Evolutionary conservation across 169 alveolate species (phyloP).

Genomic region (Plasmodium coatneyi): DNA sequence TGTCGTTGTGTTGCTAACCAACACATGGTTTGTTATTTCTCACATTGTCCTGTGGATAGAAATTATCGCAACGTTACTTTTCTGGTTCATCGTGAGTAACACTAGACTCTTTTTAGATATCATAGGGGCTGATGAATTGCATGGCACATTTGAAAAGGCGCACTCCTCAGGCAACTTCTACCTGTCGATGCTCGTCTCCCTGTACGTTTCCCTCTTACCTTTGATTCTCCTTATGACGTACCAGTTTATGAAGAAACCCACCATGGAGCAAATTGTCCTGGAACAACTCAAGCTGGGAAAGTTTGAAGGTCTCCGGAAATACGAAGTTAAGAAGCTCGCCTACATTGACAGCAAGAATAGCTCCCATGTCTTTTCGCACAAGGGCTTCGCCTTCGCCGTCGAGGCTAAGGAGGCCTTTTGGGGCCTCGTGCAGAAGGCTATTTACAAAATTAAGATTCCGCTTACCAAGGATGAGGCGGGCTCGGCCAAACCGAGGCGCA

Average conservation of each 20-base stretch:
- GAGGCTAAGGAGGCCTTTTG: constrained; percentile 79
- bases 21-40: constrained; percentile 80
- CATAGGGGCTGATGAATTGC: constrained; percentile 82
- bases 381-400: constrained; percentile 83
- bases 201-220: constrained; percentile 78
- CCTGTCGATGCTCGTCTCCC: constrained; percentile 49
- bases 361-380: neutral
- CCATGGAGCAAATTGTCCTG: constrained; percentile 81
- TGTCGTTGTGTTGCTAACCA: constrained; percentile 77
- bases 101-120: constrained; percentile 75
- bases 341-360: constrained; percentile 73
- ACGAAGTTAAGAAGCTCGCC: constrained; percentile 68
- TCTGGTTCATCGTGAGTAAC: constrained; percentile 79
- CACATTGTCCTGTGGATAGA: constrained; percentile 76
- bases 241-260: constrained; percentile 76
- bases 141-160: constrained; percentile 79
- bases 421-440: constrained; percentile 78
- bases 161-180: constrained; percentile 77
- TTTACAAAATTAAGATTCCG: constrained; percentile 77
- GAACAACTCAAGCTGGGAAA: constrained; percentile 79
- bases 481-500: neutral
- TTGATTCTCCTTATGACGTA: constrained; percentile 75
- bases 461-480: constrained; percentile 21
- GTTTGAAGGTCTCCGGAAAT: constrained; percentile 74
- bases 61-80: constrained; percentile 47